Evolutionary conservation across 1,284 basidiomycete species (phyloP), one percentile per base, ranked within the genome.

Genomic region (Sporisorium graminicola): DNA sequence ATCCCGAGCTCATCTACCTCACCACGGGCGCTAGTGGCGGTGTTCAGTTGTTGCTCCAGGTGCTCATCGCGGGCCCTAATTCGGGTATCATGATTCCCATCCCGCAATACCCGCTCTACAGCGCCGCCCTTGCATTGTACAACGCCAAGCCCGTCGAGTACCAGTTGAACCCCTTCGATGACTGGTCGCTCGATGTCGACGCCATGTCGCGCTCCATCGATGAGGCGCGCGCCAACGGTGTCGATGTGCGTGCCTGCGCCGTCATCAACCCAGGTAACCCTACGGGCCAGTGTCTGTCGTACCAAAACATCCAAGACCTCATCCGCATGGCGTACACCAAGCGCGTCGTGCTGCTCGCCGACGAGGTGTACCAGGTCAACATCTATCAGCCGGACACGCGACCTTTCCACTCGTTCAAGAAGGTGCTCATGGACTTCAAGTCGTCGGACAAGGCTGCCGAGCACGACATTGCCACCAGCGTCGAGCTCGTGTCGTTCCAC

Each of bases 31-130:
- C 96, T 9, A 97, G 94, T 37, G 91, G 91, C 18, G 97, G 96
- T 68, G 95, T 99, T 16, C 91, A 93, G 14, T 91, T 95, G 37
- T 89, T 98, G 60, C 91, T 99, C 75, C 91, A 91, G 84, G 90
- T 93, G 87, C 89, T 95, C 71, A 91, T 95, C 81, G 83, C 88
- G 12, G 88, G 89, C 5, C 82, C 83, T 9, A 88, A 89, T 22
- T 90, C 90, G 55, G 94, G 93, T 10, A 90, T 96, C 78, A 89
- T 96, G 70, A 98, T 99, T 83, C 96, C 96, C 26, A 98, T 99
- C 75, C 96, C 96, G 1, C 96, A 99, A 88, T 99, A 99, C 86
- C 96, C 96, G 0, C 89, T 99, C 18, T 98, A 98, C 87, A 97
- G 95, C 49, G 96, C 96, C 24, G 92, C 95, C 0, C 91, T 99